Conservation (phyloP, 2,329 filamentous ascomycete species). For the Penicillium carneum region DNA sequence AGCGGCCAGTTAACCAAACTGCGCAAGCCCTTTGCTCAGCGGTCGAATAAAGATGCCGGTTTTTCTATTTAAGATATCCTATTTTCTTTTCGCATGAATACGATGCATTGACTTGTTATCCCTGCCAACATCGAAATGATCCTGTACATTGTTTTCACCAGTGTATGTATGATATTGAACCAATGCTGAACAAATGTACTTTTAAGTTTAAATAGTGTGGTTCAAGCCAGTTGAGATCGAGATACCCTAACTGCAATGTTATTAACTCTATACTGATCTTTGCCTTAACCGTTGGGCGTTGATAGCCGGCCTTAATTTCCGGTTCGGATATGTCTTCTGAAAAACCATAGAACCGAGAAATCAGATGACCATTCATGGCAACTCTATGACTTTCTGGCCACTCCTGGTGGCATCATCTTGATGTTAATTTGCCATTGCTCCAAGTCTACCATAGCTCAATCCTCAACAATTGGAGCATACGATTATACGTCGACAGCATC, state of each 20-base stretch:
- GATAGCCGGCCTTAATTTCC: conserved; percentile 4
- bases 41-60: not conserved
- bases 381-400: not conserved
- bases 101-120: not conserved
- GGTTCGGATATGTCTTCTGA: not conserved
- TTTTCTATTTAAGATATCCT: conserved; percentile 11
- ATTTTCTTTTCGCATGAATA: not conserved
- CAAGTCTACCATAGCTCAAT: not conserved
- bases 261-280: not conserved
- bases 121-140: too few species aligned
- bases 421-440: conserved; percentile 7
- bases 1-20: conserved; percentile 7
- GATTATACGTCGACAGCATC: not conserved
- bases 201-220: not conserved
- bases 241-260: not conserved
- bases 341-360: not conserved
- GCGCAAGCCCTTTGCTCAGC: not conserved
- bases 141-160: conserved; percentile 2
- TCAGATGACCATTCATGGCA: not conserved
- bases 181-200: not conserved
- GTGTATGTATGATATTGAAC: conserved; percentile 11
- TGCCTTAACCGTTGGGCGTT: not conserved
- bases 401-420: conserved; percentile 4
- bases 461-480: not conserved
- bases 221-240: not conserved